phyloP scores from a whole-genome alignment of 1,139 yeast species.

The Protomyces gravidus region DNA sequence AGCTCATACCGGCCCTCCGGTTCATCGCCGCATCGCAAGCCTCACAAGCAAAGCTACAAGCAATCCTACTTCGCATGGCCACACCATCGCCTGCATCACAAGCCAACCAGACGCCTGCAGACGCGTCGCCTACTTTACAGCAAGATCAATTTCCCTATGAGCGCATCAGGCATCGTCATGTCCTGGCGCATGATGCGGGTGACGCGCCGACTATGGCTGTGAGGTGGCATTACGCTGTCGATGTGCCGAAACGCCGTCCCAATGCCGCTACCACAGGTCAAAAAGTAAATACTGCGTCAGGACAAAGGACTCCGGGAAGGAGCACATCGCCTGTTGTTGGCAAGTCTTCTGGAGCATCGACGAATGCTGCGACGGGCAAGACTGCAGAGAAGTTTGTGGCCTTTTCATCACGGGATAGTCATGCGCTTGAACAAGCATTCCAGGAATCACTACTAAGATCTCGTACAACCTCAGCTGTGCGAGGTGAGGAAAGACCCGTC shows the following conservation, averaged over 20 bases:
- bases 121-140: not conserved
- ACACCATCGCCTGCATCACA: not conserved
- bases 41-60: not conserved
- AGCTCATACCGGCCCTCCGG: not conserved
- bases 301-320: not conserved
- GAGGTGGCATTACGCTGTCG: constrained; percentile 31
- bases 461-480: not conserved
- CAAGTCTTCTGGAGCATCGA: constrained; percentile 51
- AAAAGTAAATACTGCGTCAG: constrained; percentile 41
- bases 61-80: not conserved
- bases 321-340: not conserved
- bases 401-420: constrained; percentile 11
- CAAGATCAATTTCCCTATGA: not conserved
- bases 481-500: not conserved
- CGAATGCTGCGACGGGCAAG: constrained; percentile 35
- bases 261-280: constrained; percentile 34
- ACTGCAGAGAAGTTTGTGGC: constrained; percentile 14
- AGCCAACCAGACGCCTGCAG: not conserved
- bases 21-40: not conserved
- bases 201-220: constrained; percentile 20
- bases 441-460: not conserved
- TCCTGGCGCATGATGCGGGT: constrained; percentile 7
- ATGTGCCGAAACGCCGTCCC: constrained; percentile 36
- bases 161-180: constrained; percentile 5
- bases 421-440: constrained; percentile 12